These are phyloP conservation scores for Acephala macrosclerotiorum DNA, from an alignment of 2,329 filamentous ascomycete genomes.

Conservation along the genomic window DNA sequence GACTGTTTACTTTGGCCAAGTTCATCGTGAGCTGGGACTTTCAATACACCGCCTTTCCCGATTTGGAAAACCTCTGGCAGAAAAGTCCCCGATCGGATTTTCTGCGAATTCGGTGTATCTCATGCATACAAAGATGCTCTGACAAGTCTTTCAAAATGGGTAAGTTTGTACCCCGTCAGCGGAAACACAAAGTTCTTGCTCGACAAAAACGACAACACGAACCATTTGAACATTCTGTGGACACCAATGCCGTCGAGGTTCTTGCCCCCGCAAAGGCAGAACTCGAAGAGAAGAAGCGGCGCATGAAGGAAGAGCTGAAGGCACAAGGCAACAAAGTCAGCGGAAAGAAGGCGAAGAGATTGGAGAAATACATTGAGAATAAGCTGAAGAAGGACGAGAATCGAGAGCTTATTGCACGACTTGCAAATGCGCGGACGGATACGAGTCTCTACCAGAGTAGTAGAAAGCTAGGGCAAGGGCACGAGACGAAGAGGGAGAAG, in stretches of 20 bases:
- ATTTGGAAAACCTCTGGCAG: conserved; percentile 10
- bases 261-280: conserved; percentile 54
- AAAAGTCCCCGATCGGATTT: not conserved
- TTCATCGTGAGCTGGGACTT: conserved; percentile 29
- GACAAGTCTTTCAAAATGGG: conserved; percentile 16
- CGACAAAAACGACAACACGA: conserved; percentile 60
- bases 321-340: conserved; percentile 62
- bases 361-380: conserved; percentile 79
- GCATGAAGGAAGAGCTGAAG: conserved; percentile 60
- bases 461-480: conserved; percentile 75
- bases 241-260: conserved; percentile 64
- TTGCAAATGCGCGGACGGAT: conserved; percentile 81
- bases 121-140: conserved; percentile 9
- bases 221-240: conserved; percentile 46
- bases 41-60: conserved; percentile 23
- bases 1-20: not conserved
- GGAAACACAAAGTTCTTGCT: conserved; percentile 74
- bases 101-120: not conserved
- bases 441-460: conserved; percentile 82
- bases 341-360: conserved; percentile 70
- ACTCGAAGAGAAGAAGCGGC: conserved; percentile 61
- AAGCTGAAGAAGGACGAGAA: conserved; percentile 97
- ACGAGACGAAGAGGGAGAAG: conserved; percentile 75
- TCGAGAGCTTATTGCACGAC: conserved; percentile 80
- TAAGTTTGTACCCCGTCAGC: conserved; percentile 68